Conservation (phyloP, 768 basidiomycete species). For the Lactifluus pinguis region DNA sequence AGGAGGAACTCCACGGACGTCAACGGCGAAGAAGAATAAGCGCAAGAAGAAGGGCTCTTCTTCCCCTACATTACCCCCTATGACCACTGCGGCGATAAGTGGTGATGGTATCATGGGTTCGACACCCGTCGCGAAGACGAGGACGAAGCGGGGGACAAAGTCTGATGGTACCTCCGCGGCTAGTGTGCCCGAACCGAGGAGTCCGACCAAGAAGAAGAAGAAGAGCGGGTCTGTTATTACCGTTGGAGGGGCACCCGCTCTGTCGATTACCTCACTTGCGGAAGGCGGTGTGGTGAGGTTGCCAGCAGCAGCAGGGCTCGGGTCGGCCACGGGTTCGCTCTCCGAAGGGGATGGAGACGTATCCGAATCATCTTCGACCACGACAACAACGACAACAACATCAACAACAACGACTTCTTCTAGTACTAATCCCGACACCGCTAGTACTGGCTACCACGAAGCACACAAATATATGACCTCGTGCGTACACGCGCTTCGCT, state of each 20-base stretch:
- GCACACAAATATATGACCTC: slow-evolving; percentile 52
- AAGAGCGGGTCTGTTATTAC: not conserved
- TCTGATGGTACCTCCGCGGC: not conserved
- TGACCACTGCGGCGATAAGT: not conserved
- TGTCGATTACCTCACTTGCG: not conserved
- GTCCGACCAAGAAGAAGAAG: not conserved
- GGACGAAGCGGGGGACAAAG: not conserved
- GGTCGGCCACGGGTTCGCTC: slow-evolving; percentile 37
- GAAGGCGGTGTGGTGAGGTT: not conserved
- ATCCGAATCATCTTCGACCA: slow-evolving; percentile 12
- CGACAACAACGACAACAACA: not conserved
- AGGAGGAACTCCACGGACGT: slow-evolving; percentile 1
- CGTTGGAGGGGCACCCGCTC: not conserved
- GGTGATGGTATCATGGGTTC: not conserved
- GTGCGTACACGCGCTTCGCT: slow-evolving; percentile 33
- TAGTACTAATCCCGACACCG: not conserved
- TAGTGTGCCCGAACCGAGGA: not conserved
- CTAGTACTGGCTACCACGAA: slow-evolving; percentile 39
- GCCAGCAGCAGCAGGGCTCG: slow-evolving; percentile 25
- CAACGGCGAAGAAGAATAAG: not conserved
- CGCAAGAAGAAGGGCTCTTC: not conserved
- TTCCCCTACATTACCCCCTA: not conserved
- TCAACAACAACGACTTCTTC: not conserved
- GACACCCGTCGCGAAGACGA: not conserved
- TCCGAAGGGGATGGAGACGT: slow-evolving; percentile 29